Evolutionary conservation across 1,284 basidiomycete species (phyloP), one percentile per base, ranked within the genome.

Genomic region (Leccinum subrobustum): DNA sequence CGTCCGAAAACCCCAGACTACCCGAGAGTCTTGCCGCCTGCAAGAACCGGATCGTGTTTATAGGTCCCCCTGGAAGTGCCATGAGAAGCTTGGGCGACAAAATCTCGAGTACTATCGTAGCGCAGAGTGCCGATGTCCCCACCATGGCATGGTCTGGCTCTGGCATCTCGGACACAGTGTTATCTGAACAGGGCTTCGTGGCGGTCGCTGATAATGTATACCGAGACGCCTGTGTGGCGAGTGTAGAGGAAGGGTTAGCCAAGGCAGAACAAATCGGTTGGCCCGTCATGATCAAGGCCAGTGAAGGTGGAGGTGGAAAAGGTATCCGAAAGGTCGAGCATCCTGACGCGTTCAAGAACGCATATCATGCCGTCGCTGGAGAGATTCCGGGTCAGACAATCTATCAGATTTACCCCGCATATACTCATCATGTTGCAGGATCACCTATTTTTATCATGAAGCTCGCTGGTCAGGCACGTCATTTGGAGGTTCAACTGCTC

Each of bases 361-460:
- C 94, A 63, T 96, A 91, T 79, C 85, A 92, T 70, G 97, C 97
- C 6, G 97, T 99, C 8, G 87, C 90, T 42, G 93, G 95, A 70
- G 97, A 99, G 78, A 96, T 99, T 67, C 96, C 96, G 71, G 95
- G 95, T 95, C 73, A 69, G 81, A 70, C 55, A 66, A 54, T 54
- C 12, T 52, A 58, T 42, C 23, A 42, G 64, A 63, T 65, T 62
- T 61, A 20, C 61, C 44, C 25, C 37, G 20, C 52, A 58, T 67
- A 64, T 66, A 42, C 53, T 66, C 55, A 69, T 54, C 39, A 42
- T 53, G 50, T 47, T 61, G 29, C 73, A 93, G 96, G 97, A 54
- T 99, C 97, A 4, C 97, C 97, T 62, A 96, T 99, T 70, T 99
- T 99, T 78, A 94, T 99, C 79, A 99, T 99, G 97, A 99, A 99